Evolutionary conservation across 2,329 filamentous ascomycete species (phyloP).

Genomic region (Aspergillus tamarii): DNA sequence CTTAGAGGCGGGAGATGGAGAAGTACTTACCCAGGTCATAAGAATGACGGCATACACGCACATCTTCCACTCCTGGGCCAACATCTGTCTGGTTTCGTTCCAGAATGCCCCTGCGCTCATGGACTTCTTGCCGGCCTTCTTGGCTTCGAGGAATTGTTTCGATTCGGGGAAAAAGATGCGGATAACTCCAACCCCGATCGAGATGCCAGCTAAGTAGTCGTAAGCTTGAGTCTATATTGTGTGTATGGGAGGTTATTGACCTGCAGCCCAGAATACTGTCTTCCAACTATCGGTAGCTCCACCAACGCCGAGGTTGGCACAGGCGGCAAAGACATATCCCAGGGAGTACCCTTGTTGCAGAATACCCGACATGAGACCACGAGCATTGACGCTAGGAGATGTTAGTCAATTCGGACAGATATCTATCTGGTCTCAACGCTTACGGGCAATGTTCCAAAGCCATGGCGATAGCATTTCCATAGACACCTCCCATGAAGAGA

Average conservation of each 20-base stretch:
- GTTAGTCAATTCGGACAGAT: background rate
- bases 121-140: conserved; percentile 59
- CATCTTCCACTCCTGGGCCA: conserved; percentile 73
- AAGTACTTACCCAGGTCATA: conserved; percentile 64
- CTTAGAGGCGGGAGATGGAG: too few species aligned
- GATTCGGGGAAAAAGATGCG: conserved; percentile 74
- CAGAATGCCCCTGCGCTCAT: conserved; percentile 61
- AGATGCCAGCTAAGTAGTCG: conserved; percentile 30
- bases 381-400: conserved; percentile 55
- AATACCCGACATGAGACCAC: conserved; percentile 81
- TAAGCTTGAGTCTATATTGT: too few species aligned
- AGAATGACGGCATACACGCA: conserved; percentile 75
- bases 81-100: conserved; percentile 69
- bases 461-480: conserved; percentile 78
- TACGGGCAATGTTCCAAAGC: conserved; percentile 72
- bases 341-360: conserved; percentile 81
- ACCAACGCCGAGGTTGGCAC: conserved; percentile 72
- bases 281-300: conserved; percentile 63
- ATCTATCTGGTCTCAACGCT: background rate
- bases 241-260: conserved; percentile 28
- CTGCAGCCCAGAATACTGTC: conserved; percentile 72
- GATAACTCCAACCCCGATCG: conserved; percentile 63
- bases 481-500: conserved; percentile 79
- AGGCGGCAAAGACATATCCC: conserved; percentile 76
- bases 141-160: conserved; percentile 72